These are phyloP conservation scores for Pichia sp. DNA, from an alignment of 1,139 yeast species.

Conservation along the genomic window DNA sequence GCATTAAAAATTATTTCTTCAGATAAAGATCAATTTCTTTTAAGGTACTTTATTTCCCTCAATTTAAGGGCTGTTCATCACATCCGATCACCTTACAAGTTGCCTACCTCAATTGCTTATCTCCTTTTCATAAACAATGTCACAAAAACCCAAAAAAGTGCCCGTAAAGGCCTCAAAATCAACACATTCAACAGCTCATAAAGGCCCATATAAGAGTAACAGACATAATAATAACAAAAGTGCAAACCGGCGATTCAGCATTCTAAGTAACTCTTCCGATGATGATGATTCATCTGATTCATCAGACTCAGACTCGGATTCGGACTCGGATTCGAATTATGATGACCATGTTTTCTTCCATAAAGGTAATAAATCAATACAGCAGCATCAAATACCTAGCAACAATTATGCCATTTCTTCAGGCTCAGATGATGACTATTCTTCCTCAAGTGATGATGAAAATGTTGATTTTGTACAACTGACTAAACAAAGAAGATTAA, in stretches of 20 bases:
- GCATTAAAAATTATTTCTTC: not conserved
- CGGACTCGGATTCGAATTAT: slow-evolving; percentile 2
- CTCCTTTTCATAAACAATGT: not conserved
- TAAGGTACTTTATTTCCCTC: not conserved
- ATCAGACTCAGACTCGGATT: slow-evolving; percentile 14
- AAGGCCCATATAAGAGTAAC: slow-evolving; percentile 11
- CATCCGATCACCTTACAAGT: not conserved
- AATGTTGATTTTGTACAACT: slow-evolving; percentile 65
- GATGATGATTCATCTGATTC: slow-evolving; percentile 48
- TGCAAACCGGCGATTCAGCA: slow-evolving; percentile 36
- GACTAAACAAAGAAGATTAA: slow-evolving; percentile 59
- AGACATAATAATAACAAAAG: not conserved
- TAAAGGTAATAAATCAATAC: not conserved
- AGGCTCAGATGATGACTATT: slow-evolving; percentile 35
- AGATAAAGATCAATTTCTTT: not conserved
- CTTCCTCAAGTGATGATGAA: slow-evolving; percentile 56
- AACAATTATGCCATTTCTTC: slow-evolving; percentile 1
- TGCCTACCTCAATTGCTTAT: not conserved
- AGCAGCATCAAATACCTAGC: not conserved
- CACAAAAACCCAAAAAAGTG: slow-evolving; percentile 8
- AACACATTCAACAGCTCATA: slow-evolving; percentile 6
- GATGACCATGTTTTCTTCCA: slow-evolving; percentile 13
- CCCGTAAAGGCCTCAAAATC: not conserved
- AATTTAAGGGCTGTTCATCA: not conserved
- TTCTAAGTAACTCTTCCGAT: slow-evolving; percentile 34